Evolutionary conservation across 139 green algal species (phyloP).

Genomic region (Coelastrella sp.): DNA sequence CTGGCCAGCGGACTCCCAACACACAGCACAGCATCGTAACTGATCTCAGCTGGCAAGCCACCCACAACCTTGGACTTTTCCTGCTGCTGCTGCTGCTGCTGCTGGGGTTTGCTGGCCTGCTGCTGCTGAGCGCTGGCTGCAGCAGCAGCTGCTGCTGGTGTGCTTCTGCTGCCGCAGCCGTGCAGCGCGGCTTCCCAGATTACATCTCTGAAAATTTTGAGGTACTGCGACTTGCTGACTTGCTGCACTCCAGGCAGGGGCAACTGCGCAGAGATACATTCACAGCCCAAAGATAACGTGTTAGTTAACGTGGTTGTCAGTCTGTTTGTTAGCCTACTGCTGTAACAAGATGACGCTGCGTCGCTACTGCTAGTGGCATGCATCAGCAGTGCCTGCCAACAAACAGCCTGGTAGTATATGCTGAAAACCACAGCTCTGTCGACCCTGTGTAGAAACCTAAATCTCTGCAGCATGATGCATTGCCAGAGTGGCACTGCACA

Average conservation of each 20-base stretch:
- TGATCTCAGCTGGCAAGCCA: background rate
- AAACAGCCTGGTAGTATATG: too few relatives aligned
- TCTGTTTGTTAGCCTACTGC: too few relatives aligned
- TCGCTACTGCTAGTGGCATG: too few relatives aligned
- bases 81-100: constrained; percentile 47
- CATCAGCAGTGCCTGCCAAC: too few relatives aligned
- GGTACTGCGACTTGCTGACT: background rate
- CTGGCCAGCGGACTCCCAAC: constrained; percentile 17
- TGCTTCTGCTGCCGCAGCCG: constrained; percentile 16
- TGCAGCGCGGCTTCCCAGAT: constrained; percentile 27
- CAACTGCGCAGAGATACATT: background rate
- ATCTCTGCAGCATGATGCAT: too few relatives aligned
- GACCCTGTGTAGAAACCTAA: too few relatives aligned
- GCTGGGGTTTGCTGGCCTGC: constrained; percentile 12
- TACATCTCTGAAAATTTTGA: constrained; percentile 17
- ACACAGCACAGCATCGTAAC: constrained; percentile 16
- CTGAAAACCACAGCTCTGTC: too few relatives aligned
- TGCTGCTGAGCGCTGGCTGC: background rate
- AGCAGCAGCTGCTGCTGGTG: background rate
- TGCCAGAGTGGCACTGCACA: background rate
- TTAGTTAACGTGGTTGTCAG: background rate
- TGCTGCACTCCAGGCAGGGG: background rate
- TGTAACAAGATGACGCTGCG: background rate
- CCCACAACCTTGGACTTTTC: background rate
- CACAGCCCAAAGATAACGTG: background rate